A percentile compares a stretch with the other conserved stretches of the same genome.
phyloP scores from a whole-genome alignment of 179 eudicot genomes.

The Spinacia oleracea region DNA sequence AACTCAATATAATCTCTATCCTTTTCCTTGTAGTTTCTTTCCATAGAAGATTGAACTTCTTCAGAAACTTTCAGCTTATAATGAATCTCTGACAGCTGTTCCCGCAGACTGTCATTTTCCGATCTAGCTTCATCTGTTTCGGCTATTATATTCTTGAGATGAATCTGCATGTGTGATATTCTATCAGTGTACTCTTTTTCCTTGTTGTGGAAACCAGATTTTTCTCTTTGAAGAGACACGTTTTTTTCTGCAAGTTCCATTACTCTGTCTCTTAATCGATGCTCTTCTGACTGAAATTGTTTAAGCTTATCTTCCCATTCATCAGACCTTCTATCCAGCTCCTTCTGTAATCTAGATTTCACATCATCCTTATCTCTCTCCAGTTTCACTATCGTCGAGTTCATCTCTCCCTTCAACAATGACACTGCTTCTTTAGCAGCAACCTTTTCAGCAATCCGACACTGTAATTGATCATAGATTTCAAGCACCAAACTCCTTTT shows the following conservation, averaged over 20 bases:
- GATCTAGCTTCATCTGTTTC: slow-evolving; percentile 46
- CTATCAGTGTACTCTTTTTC: slow-evolving; percentile 45
- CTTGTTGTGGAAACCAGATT: slow-evolving; percentile 49
- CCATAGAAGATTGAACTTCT: slow-evolving; percentile 44
- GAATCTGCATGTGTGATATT: slow-evolving; percentile 44
- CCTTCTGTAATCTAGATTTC: slow-evolving; percentile 52
- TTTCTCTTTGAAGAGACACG: slow-evolving; percentile 69
- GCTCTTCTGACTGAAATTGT: slow-evolving; percentile 61
- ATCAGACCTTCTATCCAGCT: slow-evolving; percentile 63
- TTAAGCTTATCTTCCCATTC: slow-evolving; percentile 68
- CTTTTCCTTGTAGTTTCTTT: slow-evolving; percentile 55
- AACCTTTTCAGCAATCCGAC: slow-evolving; percentile 53
- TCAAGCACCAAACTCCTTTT: slow-evolving; percentile 46
- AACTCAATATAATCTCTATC: slow-evolving; percentile 61
- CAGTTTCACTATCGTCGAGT: slow-evolving; percentile 42
- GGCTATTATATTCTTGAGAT: slow-evolving; percentile 41
- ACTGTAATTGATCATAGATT: slow-evolving; percentile 45
- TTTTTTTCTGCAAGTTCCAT: slow-evolving; percentile 77
- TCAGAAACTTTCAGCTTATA: slow-evolving; percentile 50
- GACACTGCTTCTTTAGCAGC: slow-evolving; percentile 39
- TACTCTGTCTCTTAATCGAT: slow-evolving; percentile 62
- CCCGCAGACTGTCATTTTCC: slow-evolving; percentile 52
- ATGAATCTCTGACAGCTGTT: slow-evolving; percentile 41
- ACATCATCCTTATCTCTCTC: slow-evolving; percentile 68
- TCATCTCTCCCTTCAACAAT: slow-evolving; percentile 39